Conservation (phyloP, 441 rosid species). For the Melianthus villosus region DNA sequence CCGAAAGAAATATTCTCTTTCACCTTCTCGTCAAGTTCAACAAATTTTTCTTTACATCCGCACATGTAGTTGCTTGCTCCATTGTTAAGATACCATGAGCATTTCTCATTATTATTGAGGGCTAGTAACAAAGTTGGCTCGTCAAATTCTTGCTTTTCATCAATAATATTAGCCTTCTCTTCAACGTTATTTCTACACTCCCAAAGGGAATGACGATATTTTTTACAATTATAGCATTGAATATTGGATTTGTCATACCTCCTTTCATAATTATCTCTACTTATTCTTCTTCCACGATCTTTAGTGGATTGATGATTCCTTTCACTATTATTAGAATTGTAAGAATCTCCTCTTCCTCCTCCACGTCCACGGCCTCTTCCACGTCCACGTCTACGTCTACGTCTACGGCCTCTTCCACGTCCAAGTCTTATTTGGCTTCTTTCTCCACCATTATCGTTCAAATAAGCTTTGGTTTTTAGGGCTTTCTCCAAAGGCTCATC, state of each 20-base stretch:
- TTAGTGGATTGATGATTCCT: background rate
- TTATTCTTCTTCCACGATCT: constrained; percentile 4
- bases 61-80: constrained; percentile 6
- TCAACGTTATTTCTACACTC: background rate
- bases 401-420: too few relatives aligned
- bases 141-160: background rate
- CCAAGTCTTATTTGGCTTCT: too few relatives aligned
- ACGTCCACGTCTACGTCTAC: background rate
- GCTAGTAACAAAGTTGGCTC: background rate
- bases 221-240: constrained; percentile 1
- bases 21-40: background rate
- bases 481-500: background rate
- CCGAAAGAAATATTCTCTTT: background rate
- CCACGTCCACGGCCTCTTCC: background rate
- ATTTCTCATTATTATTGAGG: background rate
- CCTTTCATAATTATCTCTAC: too few relatives aligned
- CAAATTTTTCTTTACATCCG: background rate
- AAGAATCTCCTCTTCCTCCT: background rate
- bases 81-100: background rate
- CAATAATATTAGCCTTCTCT: background rate
- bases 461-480: background rate
- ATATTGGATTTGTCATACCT: background rate
- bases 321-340: background rate
- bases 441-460: background rate
- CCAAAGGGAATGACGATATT: constrained; percentile 4